Base-by-base conservation (phyloP, 2,329 filamentous ascomycete species). In the Leptosphaerulina australis region DNA sequence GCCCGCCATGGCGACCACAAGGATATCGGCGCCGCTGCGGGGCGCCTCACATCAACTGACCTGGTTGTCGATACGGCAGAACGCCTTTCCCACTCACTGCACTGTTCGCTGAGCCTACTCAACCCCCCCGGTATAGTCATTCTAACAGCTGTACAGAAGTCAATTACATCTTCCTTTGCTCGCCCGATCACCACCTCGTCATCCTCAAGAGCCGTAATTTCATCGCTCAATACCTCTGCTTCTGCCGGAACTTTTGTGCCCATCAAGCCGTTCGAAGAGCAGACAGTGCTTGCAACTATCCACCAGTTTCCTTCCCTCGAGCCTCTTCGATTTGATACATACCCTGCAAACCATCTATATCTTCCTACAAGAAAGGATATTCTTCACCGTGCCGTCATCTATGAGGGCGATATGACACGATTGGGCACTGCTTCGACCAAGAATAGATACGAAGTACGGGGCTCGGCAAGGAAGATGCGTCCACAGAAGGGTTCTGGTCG, bases 251-350 rank as follows among this genome's bases (percentile, higher is more conserved):
- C 67, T 67, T 57, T 67, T 60, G 60, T 68, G 25, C 68, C 73
- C 45, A 59, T 68, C 33, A 64, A 63, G 39, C 63, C 68, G 20
- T 56, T 64, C 52, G 50, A 65, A 24, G 45, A 68, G 53, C 59
- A 85, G 36, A 69, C 84, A 22, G 90, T 95, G 48, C 84, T 89
- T 46, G 82, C 93, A 55, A 97, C 93, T 45, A 84, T 97, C 74
- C 91, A 96, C 83, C 80, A 81, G 70, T 99, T 97, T 78, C 94
- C 94, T 26, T 84, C 86, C 9, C 85, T 97, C 75, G 91, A 97
- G 74, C 94, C 94, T 18, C 79, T 85, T 38, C 80, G 84, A 40
- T 88, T 95, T 72, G 84, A 90, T 69, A 76, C 84, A 65, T 97
- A 92, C 79, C 86, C 88, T 30, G 79, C 85, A 53, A 88, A 89